Evolutionary conservation across 192 early-diverging fungal species (phyloP), one percentile per base, ranked within the genome.

Genomic region (Coemansia sp.): DNA sequence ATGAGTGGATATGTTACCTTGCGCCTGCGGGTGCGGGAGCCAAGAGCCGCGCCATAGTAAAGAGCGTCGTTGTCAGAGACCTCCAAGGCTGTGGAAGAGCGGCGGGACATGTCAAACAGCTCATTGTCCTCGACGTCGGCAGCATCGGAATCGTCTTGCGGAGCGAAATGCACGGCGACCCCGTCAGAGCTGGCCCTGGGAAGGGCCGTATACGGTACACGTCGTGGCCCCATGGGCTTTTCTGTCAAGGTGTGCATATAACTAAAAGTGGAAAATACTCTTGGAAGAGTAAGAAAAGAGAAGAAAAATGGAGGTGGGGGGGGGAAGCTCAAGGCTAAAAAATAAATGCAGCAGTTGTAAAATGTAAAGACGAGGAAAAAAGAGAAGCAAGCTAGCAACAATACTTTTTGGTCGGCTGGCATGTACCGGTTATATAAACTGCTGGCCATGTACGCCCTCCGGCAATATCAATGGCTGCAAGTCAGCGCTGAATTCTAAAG

Each of bases 121-220:
- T 69, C 78, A 58, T 76, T 76, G 74, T 81, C 74, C 26, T 81
- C 79, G 57, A 76, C 61, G 65, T 81, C 79, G 40, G 67, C 71
- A 6, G 69, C 72, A 19, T 69, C 67, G 1, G 67, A 70, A 44
- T 61, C 56, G 59, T 71, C 70, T 13, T 56, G 54, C 58, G 58
- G 64, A 48, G 61, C 58, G 62, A 76, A 71, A n/a, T 61, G 79
- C 56, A 70, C 79, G 13, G 48, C 70, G n/a, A 23, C 56, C 53
- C 44, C 53, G 43, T 68, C 74, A 21, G 39, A 37, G 54, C 74
- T 73, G 26, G 61, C 45, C 56, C 70, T 67, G 11, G 74, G 64
- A 43, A 81, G 60, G 5, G 74, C 74, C 52, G 74, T 49, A 57
- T 81, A 81, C n/a, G 79, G 74, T 16, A 56, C 61, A 49, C 59